A percentile compares a stretch with the other conserved stretches of the same genome.
Evolutionary conservation across 768 basidiomycete genomes (phyloP).

Genomic region (Lactarius indigo): DNA sequence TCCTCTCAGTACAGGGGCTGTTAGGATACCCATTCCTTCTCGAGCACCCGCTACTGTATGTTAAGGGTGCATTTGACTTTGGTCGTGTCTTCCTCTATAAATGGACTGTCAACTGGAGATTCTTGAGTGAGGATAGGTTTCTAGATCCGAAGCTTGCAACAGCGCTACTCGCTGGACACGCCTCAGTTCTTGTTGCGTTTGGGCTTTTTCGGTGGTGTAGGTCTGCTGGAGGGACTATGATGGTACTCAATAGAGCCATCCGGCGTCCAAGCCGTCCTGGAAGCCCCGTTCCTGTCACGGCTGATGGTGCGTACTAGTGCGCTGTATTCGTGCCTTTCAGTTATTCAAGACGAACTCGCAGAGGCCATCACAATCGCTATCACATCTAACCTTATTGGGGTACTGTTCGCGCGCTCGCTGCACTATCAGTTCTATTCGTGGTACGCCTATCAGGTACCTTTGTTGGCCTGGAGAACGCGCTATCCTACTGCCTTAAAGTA

Average conservation of each 20-base stretch:
- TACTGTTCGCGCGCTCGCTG: constrained; percentile 87
- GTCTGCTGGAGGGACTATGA: constrained; percentile 61
- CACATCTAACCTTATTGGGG: constrained; percentile 89
- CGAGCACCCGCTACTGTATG: constrained; percentile 58
- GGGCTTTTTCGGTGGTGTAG: constrained; percentile 75
- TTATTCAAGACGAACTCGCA: constrained; percentile 31
- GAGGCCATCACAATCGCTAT: constrained; percentile 80
- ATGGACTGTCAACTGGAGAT: constrained; percentile 99
- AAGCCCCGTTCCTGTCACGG: constrained; percentile 42
- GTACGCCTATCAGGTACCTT: constrained; percentile 90
- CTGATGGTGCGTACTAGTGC: constrained; percentile 54
- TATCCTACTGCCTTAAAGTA: constrained; percentile 64
- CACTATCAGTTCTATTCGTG: constrained; percentile 99
- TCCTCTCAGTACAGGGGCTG: constrained; percentile 50
- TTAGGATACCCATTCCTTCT: constrained; percentile 71
- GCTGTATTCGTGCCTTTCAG: constrained; percentile 21
- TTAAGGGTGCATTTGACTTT: constrained; percentile 79
- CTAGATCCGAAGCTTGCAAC: constrained; percentile 58
- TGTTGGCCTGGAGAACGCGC: constrained; percentile 71
- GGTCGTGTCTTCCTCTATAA: constrained; percentile 86
- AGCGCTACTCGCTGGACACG: constrained; percentile 64
- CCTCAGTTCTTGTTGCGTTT: constrained; percentile 55
- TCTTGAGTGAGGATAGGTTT: constrained; percentile 75
- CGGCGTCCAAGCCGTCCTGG: constrained; percentile 50
- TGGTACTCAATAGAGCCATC: constrained; percentile 53